Conservation (phyloP, 2,329 filamentous ascomycete genomes). For the Talaromyces sp. region DNA sequence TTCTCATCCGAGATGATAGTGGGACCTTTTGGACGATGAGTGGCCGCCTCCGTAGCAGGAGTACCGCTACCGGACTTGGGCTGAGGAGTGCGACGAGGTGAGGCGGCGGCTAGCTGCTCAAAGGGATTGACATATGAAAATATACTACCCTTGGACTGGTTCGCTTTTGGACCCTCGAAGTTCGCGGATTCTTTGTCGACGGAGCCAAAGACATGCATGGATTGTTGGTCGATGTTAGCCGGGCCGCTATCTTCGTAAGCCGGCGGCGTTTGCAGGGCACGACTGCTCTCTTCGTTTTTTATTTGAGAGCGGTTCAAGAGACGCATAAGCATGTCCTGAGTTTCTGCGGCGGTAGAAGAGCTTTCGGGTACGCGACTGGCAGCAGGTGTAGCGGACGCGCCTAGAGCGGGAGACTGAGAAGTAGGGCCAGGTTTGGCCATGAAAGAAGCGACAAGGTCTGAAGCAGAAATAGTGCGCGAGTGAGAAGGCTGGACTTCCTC, state of each 20-base stretch:
- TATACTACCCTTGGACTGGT: constrained; percentile 44
- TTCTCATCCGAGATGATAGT: neutral
- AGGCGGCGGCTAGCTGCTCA: constrained; percentile 64
- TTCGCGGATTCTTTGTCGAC: constrained; percentile 25
- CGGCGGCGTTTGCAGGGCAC: constrained; percentile 2
- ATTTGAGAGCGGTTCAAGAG: constrained; percentile 71
- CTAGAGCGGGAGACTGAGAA: constrained; percentile 26
- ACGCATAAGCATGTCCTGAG: constrained; percentile 80
- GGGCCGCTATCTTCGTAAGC: constrained; percentile 16
- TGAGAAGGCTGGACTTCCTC: constrained; percentile 29
- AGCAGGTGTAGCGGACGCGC: constrained; percentile 28
- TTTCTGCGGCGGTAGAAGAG: constrained; percentile 48
- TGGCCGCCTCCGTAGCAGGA: constrained; percentile 34
- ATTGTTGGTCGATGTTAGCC: constrained; percentile 28
- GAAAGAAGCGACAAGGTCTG: constrained; percentile 56
- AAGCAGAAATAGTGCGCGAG: constrained; percentile 48
- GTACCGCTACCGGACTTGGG: constrained; percentile 39
- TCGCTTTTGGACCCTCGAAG: constrained; percentile 40
- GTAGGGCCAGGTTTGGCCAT: constrained; percentile 44
- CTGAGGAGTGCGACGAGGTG: constrained; percentile 57
- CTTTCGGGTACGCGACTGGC: constrained; percentile 24
- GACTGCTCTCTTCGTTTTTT: constrained; percentile 11
- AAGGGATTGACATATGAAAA: constrained; percentile 73
- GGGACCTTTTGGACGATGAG: constrained; percentile 22
- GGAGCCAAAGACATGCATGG: constrained; percentile 32